These are phyloP conservation scores for Stromatinia cepivora DNA, from an alignment of 2,329 filamentous ascomycete genomes.

Conservation along the genomic window DNA sequence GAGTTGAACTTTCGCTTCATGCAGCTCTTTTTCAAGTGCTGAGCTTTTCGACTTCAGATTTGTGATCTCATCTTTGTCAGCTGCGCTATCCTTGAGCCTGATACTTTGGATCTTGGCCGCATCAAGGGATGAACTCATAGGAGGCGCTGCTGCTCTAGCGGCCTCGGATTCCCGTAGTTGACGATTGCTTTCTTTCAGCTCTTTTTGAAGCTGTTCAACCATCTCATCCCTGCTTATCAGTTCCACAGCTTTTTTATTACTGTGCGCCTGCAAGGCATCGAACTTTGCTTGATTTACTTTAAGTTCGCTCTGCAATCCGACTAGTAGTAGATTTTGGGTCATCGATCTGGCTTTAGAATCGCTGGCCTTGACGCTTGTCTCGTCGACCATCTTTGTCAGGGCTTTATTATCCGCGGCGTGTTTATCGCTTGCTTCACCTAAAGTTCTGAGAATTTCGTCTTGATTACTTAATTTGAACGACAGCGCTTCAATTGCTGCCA, in stretches of 20 bases:
- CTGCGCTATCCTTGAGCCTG: background rate
- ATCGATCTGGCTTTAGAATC: background rate
- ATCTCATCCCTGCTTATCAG: background rate
- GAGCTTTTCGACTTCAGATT: background rate
- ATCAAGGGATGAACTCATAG: background rate
- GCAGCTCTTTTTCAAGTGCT: conserved; percentile 3
- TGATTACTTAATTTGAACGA: background rate
- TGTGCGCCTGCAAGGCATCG: background rate
- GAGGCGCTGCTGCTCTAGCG: background rate
- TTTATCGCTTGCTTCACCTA: background rate
- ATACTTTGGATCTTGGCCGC: background rate
- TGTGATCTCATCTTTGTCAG: background rate
- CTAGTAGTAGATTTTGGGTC: background rate
- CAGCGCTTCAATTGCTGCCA: background rate
- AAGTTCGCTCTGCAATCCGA: background rate
- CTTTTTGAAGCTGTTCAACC: background rate
- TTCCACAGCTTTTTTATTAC: background rate
- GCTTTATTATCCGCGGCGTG: background rate
- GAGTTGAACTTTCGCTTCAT: background rate
- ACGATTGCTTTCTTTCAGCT: background rate
- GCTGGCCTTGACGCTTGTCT: background rate
- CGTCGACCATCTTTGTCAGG: background rate
- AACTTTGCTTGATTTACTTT: background rate
- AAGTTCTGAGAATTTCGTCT: background rate
- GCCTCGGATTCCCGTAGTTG: background rate